Conservation (phyloP, 139 green algal genomes). For the Eudorina sp. region DNA sequence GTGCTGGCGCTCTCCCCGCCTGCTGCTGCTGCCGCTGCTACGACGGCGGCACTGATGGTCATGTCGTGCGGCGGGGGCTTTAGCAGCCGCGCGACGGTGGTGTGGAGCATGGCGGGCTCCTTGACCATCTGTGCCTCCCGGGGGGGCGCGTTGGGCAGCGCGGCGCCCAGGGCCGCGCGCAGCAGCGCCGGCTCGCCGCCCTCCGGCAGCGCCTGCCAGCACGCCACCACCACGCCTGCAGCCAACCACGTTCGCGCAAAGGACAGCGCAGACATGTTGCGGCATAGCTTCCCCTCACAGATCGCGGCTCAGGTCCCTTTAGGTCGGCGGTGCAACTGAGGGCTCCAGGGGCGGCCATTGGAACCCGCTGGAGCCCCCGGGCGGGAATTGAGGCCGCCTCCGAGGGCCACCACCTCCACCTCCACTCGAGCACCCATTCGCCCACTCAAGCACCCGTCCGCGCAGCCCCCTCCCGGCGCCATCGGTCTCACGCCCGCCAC, state of each 20-base stretch:
- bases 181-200: slow-evolving; percentile 60
- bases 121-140: slow-evolving; percentile 66
- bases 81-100: slow-evolving; percentile 74
- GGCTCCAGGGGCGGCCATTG: no score
- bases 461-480: no score
- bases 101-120: slow-evolving; percentile 78
- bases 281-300: not conserved
- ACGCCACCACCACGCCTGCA: slow-evolving; percentile 74
- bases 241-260: not conserved
- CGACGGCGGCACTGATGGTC: not conserved
- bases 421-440: no score
- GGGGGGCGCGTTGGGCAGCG: slow-evolving; percentile 70
- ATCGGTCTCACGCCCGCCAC: no score
- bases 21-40: not conserved
- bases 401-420: no score
- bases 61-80: slow-evolving; percentile 53
- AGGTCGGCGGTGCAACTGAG: no score
- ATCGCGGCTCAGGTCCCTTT: no score
- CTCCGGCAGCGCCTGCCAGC: slow-evolving; percentile 70
- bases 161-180: slow-evolving; percentile 49
- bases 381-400: no score
- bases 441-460: no score
- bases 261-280: no score
- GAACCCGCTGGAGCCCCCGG: no score
- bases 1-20: not conserved